Evolutionary conservation across 306 rosid genomes (phyloP).

Genomic region (Vigna mungo): DNA sequence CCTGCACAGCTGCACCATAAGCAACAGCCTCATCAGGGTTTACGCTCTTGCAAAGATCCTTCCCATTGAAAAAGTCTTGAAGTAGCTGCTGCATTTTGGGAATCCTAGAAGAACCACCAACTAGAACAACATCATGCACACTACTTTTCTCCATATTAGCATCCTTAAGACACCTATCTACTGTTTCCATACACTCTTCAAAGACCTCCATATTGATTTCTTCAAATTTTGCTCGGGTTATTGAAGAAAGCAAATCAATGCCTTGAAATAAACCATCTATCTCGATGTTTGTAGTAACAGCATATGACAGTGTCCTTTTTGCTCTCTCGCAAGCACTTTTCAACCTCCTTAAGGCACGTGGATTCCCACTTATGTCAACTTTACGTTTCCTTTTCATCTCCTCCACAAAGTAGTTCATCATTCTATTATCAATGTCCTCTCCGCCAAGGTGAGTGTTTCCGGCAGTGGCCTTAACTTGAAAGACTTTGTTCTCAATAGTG

Average conservation of each 20-base stretch:
- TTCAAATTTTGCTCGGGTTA: slow-evolving; percentile 35
- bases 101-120: slow-evolving; percentile 48
- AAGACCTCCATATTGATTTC: slow-evolving; percentile 32
- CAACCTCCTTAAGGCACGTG: slow-evolving; percentile 42
- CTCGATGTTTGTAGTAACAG: neutral
- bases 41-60: slow-evolving; percentile 38
- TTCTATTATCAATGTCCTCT: slow-evolving; percentile 12
- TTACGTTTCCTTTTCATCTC: slow-evolving; percentile 32
- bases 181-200: slow-evolving; percentile 19
- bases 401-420: slow-evolving; percentile 12
- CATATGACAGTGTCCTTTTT: slow-evolving; percentile 18
- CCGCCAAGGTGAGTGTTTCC: slow-evolving; percentile 33
- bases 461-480: slow-evolving; percentile 19
- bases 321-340: slow-evolving; percentile 39
- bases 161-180: slow-evolving; percentile 18
- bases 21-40: slow-evolving; percentile 47
- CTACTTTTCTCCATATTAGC: slow-evolving; percentile 11
- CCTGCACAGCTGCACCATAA: slow-evolving; percentile 44
- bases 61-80: slow-evolving; percentile 20
- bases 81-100: slow-evolving; percentile 41
- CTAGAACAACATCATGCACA: slow-evolving; percentile 41
- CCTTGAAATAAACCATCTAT: slow-evolving; percentile 13
- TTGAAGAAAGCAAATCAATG: slow-evolving; percentile 11
- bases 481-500: slow-evolving; percentile 6
- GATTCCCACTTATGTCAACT: slow-evolving; percentile 41